A percentile compares a stretch with the other conserved stretches of the same genome.
Conservation (phyloP, 352 stramenopile species). For the Phytopythium boreale region DNA sequence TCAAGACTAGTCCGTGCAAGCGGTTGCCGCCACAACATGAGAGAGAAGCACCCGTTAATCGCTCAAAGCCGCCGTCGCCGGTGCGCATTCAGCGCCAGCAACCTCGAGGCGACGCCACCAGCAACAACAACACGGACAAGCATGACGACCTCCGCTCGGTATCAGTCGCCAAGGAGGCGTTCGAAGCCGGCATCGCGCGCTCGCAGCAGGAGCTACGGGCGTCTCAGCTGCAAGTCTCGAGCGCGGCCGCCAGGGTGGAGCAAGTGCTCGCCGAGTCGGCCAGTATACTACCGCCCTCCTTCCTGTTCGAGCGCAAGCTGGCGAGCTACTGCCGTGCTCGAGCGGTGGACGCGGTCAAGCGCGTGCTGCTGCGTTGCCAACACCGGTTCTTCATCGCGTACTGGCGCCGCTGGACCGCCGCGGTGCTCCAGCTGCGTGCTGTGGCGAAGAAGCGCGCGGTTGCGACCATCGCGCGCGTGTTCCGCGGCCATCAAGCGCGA, state of each 20-base stretch:
- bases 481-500: conserved; percentile 32
- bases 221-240: conserved; percentile 14
- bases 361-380: conserved; percentile 41
- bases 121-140: background rate
- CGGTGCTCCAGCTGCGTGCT: conserved; percentile 19
- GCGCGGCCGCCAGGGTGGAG: conserved; percentile 17
- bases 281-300: conserved; percentile 32
- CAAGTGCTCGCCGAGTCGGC: background rate
- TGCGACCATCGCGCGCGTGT: conserved; percentile 33
- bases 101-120: background rate
- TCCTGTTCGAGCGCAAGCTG: conserved; percentile 62
- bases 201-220: background rate
- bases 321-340: conserved; percentile 35
- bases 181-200: background rate
- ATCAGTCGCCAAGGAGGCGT: background rate
- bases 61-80: background rate
- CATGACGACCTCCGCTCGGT: background rate
- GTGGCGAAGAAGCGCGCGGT: conserved; percentile 29
- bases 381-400: conserved; percentile 54
- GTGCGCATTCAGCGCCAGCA: background rate
- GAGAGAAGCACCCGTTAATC: background rate
- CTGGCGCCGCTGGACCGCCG: conserved; percentile 30
- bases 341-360: conserved; percentile 36
- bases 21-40: background rate
- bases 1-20: background rate